Conservation (phyloP, 768 basidiomycete genomes). For the Lactarius sp. region DNA sequence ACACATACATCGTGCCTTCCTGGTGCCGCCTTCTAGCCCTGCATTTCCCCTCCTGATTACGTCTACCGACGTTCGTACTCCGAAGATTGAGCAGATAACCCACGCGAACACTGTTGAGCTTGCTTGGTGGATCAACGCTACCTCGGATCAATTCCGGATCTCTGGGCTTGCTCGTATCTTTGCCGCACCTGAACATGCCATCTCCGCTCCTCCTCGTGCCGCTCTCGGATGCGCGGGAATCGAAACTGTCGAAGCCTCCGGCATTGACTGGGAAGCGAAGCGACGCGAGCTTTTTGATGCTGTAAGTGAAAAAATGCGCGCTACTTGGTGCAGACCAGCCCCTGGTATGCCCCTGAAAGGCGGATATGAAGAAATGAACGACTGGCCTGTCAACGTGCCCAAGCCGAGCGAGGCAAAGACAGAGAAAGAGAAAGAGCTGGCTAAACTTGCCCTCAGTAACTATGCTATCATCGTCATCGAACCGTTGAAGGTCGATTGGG, state of each 20-base stretch:
- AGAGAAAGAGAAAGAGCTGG: conserved; percentile 41
- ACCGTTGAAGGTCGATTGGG: conserved; percentile 61
- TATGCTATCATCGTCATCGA: conserved; percentile 73
- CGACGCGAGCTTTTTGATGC: conserved; percentile 53
- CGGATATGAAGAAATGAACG: conserved; percentile 51
- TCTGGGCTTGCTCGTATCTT: conserved; percentile 52
- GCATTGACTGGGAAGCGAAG: conserved; percentile 63
- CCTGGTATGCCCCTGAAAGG: conserved; percentile 54
- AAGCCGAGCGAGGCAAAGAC: conserved; percentile 38
- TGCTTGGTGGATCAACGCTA: conserved; percentile 68
- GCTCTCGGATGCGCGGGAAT: conserved; percentile 23
- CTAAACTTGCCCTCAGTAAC: conserved; percentile 54
- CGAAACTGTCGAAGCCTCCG: conserved; percentile 22
- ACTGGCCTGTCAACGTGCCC: conserved; percentile 56
- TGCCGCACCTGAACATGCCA: conserved; percentile 42
- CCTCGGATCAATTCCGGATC: conserved; percentile 71
- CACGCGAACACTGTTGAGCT: conserved; percentile 50
- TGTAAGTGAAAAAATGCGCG: conserved; percentile 60
- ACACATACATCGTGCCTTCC: conserved; percentile 54
- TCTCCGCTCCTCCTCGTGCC: conserved; percentile 30
- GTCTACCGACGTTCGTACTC: conserved; percentile 68
- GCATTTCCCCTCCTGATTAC: conserved; percentile 56
- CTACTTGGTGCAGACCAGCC: conserved; percentile 63
- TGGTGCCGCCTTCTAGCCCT: conserved; percentile 41
- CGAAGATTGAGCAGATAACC: conserved; percentile 58